phyloP scores from a whole-genome alignment of 2,329 filamentous ascomycete genomes.

The Cyclaneusma minus region DNA sequence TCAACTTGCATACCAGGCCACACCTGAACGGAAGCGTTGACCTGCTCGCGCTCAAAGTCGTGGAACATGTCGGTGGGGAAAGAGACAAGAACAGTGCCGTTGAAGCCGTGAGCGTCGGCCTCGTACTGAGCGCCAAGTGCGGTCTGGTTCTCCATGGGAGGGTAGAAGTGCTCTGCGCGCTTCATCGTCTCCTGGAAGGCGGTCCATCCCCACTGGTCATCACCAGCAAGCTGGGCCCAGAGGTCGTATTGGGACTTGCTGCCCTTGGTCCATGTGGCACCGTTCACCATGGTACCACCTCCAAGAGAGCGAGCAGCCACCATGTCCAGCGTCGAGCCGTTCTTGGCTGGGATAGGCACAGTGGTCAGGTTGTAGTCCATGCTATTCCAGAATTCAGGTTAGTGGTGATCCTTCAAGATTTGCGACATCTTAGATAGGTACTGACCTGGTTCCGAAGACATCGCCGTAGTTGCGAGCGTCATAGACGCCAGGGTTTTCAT shows the following conservation, averaged over 20 bases:
- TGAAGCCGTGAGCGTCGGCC: constrained; percentile 11
- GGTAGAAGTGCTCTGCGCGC: constrained; percentile 7
- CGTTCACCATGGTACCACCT: constrained; percentile 17
- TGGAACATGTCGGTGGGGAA: too few relatives aligned
- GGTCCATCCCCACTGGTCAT: constrained; percentile 3
- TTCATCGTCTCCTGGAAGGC: constrained; percentile 2
- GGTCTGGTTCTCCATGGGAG: constrained; percentile 9
- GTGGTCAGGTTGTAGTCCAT: too few relatives aligned
- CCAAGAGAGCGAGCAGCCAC: constrained; percentile 15
- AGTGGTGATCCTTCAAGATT: too few relatives aligned
- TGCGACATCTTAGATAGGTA: too few relatives aligned
- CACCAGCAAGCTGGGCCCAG: constrained; percentile 5
- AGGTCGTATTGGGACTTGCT: constrained; percentile 8
- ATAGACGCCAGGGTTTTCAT: constrained; percentile 14
- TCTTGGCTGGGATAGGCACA: constrained; percentile 6
- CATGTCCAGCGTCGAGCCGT: constrained; percentile 11
- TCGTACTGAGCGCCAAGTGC: constrained; percentile 12
- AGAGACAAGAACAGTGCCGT: constrained; percentile 11
- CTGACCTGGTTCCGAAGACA: constrained; percentile 13
- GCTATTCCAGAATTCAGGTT: too few relatives aligned
- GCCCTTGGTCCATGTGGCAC: constrained; percentile 17
- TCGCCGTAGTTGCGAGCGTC: constrained; percentile 15
- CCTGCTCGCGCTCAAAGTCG: too few relatives aligned
- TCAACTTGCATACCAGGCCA: too few relatives aligned
- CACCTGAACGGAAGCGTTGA: too few relatives aligned